Conservation (phyloP, 768 basidiomycete genomes). For the Russula virescens region DNA sequence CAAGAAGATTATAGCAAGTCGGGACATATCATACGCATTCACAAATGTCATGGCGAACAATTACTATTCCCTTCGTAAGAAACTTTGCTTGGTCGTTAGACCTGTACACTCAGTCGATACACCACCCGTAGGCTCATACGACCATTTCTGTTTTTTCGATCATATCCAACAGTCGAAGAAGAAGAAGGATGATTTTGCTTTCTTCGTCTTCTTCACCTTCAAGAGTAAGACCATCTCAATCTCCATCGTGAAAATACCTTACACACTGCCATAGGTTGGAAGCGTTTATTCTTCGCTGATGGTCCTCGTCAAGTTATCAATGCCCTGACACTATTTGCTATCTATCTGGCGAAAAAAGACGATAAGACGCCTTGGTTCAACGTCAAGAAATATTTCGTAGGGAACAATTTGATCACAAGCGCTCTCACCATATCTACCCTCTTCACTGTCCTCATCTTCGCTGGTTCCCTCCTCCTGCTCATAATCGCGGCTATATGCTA, state of each 20-base stretch:
- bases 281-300: slow-evolving; percentile 84
- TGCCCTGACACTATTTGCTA: slow-evolving; percentile 91
- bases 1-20: slow-evolving; percentile 88
- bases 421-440: slow-evolving; percentile 83
- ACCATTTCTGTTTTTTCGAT: slow-evolving; percentile 97
- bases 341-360: slow-evolving; percentile 56
- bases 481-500: slow-evolving; percentile 84
- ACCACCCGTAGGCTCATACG: slow-evolving; percentile 67
- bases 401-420: slow-evolving; percentile 65
- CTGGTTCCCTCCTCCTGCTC: slow-evolving; percentile 74
- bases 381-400: slow-evolving; percentile 70
- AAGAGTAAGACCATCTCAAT: slow-evolving; percentile 60
- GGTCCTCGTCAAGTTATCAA: slow-evolving; percentile 98
- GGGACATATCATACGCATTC: slow-evolving; percentile 97
- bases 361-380: slow-evolving; percentile 56
- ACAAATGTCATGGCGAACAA: slow-evolving; percentile 97
- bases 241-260: not conserved
- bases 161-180: slow-evolving; percentile 96
- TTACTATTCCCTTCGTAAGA: slow-evolving; percentile 91
- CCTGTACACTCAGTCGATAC: not conserved
- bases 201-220: slow-evolving; percentile 99
- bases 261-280: slow-evolving; percentile 55
- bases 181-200: slow-evolving; percentile 94
- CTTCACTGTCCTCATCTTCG: slow-evolving; percentile 86
- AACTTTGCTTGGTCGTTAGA: slow-evolving; percentile 4